Evolutionary conservation across 139 green algal species (phyloP), one percentile per base, ranked within the genome.

Genomic region (Chlorella sp.): DNA sequence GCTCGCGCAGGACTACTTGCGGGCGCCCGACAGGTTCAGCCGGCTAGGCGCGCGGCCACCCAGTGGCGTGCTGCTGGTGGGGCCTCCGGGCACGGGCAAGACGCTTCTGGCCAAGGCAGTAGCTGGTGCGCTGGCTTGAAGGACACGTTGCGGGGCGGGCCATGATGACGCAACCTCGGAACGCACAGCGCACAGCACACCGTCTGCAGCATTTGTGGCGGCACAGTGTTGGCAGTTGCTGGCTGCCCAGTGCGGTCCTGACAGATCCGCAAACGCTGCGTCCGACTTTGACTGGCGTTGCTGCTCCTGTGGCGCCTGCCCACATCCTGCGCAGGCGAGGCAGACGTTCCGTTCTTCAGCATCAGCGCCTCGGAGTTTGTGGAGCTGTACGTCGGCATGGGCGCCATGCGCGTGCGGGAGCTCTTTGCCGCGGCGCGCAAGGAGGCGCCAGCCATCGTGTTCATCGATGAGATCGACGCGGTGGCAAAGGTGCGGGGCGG

Each of bases 371-470:
- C 78, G 1, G 91, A 95, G 76, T 96, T 96, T 81, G 89, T 96
- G 69, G 91, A 98, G 88, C 79, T 98, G 55, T 98, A 96, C 70
- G 93, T 97, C 65, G 92, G 92, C 66, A 94, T 96, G 90, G 92
- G 92, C 20, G 92, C 92, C 0, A 88, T 90, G 78, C 77, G 92
- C 2, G 92, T 97, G 69, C 61, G 85, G 24, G 85, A 91, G 77
- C 86, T 97, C 27, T 97, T 97, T 78, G 80, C 87, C 0, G 70
- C 74, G 23, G 90, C 85, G 29, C 72, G 89, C 31, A 92, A 93
- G 68, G 85, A 94, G 70, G 88, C 91, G 20, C 92, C 92, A 1
- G 63, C 87, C n/a, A 96, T 97, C 55, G 89, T 97, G 20, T 97
- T 97, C 79, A 96, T 97, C 71, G 92, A 97, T 64, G 92, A 96